A percentile compares a stretch with the other conserved stretches of the same genome.
These are phyloP conservation scores for Sugiyamaella valdiviana DNA, from an alignment of 805 yeast genomes.

Conservation along the genomic window DNA sequence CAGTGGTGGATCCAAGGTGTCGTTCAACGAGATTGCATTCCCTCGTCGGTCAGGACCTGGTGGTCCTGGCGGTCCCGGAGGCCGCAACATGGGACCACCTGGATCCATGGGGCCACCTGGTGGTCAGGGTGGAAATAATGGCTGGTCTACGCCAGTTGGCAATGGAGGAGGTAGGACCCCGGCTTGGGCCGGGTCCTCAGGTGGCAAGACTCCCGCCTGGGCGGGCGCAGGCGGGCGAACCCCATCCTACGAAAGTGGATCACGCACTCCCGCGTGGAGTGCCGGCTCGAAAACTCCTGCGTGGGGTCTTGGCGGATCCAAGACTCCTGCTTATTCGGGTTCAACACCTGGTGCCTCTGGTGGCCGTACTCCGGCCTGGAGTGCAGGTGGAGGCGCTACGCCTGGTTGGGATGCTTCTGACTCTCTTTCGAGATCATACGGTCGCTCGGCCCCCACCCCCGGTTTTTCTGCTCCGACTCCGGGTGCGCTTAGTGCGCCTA, in stretches of 20 bases:
- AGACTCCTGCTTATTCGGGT: conserved; percentile 41
- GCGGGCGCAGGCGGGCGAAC: conserved; percentile 34
- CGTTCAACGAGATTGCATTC: not conserved
- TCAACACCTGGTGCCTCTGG: conserved; percentile 20
- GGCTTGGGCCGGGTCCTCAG: conserved; percentile 34
- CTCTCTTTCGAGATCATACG: conserved; percentile 22
- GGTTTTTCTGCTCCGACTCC: conserved; percentile 37
- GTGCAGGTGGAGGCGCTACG: conserved; percentile 33
- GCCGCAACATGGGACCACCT: not conserved
- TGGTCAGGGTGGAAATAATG: conserved; percentile 29
- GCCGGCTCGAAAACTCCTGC: conserved; percentile 47
- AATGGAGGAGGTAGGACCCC: conserved; percentile 36
- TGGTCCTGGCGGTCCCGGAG: conserved; percentile 28
- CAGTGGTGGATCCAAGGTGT: conserved; percentile 3
- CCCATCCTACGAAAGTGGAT: conserved; percentile 32
- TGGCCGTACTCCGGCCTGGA: conserved; percentile 40
- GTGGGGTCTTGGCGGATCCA: conserved; percentile 41
- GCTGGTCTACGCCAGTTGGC: conserved; percentile 31
- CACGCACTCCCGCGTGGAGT: conserved; percentile 34
- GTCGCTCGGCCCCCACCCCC: conserved; percentile 30
- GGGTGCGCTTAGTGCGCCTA: conserved; percentile 37
- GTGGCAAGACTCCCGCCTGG: conserved; percentile 55
- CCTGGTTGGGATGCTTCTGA: conserved; percentile 32
- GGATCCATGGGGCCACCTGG: conserved; percentile 40
- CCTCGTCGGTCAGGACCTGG: conserved; percentile 19